Base-by-base conservation (phyloP, 148 eudicot species). In the Rhododendron mucronatum region DNA sequence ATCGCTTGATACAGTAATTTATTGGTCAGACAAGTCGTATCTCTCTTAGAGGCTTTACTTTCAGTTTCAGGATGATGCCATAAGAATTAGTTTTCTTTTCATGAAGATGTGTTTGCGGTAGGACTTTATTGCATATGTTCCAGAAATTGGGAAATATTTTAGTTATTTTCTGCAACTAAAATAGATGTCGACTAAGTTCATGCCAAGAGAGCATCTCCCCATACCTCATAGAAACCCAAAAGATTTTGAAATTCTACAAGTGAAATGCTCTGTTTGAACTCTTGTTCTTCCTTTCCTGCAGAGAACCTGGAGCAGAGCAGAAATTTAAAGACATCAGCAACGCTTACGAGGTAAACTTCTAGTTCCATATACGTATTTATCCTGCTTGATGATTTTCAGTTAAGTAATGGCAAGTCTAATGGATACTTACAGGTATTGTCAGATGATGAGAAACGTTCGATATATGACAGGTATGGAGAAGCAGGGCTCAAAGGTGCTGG, bases 401-500 rank as follows among this genome's bases (percentile, higher is more conserved):
- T 48, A 76, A 83, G 47, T 63, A 23, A 53, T 73, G 75, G 82
- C 63, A 41, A 55, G 61, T 39, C 13, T 26, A 45, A 57, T 55
- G 33, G 45, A 69, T 71, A 57, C 35, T 33, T 83, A 85, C 95
- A 97, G 99, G 98, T 95, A 67, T 90, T 97, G 84, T 95, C 98
- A n/a, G 99, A 97, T 87, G 98, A 97, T 86, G 98, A 97, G 90
- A 97, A 95, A 87, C 96, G 96, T 84, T 93, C 99, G 57, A 95
- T 97, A 85, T 97, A 97, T 90, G 99, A 97, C 87, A 91, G 87
- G 87, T 97, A 94, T 82, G 99, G 99, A 53, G 99, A 97, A 91
- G 99, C 95, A 69, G 99, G 99, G 67, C 98, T 97, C 82, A 97
- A 94, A 92, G 99, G 99, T 44, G 93, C 93, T 84, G 95, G 96